Base-by-base conservation (phyloP, 306 rosid species). In the Malus sylvestris region DNA sequence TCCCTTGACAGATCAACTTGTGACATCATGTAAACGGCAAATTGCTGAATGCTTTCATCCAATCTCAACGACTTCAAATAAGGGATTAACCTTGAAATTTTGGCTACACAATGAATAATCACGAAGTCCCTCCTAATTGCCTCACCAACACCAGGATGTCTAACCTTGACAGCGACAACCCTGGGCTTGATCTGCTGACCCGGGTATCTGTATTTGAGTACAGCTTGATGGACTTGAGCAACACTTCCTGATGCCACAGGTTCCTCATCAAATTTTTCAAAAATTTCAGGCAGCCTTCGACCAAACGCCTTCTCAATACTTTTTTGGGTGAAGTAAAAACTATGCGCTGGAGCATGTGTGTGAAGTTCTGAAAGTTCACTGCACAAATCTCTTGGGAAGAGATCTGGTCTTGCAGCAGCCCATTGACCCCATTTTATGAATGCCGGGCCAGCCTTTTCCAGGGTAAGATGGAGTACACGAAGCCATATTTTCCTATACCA, bases 391-490 rank as follows among this genome's bases (percentile, higher is more conserved):
- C 85, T 73, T 25, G 96, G 86, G 69, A 92, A 92, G 81, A 90
- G 93, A 80, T 88, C 96, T 27, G 93, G 93, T 71, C 97, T 80
- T 55, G 96, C 88, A 45, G 96, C 97, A 67, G 96, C 97, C 97
- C 97, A 88, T 76, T 90, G 97, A 73, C 96, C 97, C 97, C 97
- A 92, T 73, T 92, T 92, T 63, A 90, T 92, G 74, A 92, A 90
- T 15, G 93, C 92, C 0, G 97, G 90, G 66, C 96, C 96, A 73
- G 96, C 97, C 4, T 84, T 87, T 81, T 87, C 93, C 74, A 92
- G 86, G 14, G 93, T 81, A 59, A 46, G 81, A 33, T 81, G 91
- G 18, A 92, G 89, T 60, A 80, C 63, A 65, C 42, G 89, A 60
- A 90, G 81, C 97, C 97, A 90, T 70, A 71, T 80, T 88, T 83